Base-by-base conservation (phyloP, 2,329 filamentous ascomycete species). In the Colletotrichum zoysiae region DNA sequence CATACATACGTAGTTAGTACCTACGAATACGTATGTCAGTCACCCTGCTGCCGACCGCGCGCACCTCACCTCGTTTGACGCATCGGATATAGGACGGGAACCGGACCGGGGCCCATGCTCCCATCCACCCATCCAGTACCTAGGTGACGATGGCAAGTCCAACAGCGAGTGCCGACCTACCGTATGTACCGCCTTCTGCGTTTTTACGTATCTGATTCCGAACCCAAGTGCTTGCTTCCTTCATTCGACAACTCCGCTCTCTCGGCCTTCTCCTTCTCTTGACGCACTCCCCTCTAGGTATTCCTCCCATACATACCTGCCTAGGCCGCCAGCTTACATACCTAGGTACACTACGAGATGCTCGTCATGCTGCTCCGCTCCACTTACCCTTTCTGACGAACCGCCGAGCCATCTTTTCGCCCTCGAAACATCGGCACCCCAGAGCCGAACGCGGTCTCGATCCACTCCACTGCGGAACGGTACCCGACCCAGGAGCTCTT, bases 401-500 rank as follows among this genome's bases (percentile, higher is more conserved):
- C 68, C n/a, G 65, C 64, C 68, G 64, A 71, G 68, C 64, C 57
- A 67, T 57, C 57, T 71, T 11, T 50, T 35, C 66, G 65, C 53
- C 42, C 44, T 69, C 65, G 65, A 71, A 71, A 56, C 70, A 70
- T 69, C 48, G 65, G 70, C 46, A 50, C n/a, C 48, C 59, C 53
- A 60, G 46, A 61, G 65, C 70, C 70, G 70, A 72, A 60, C 65
- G 67, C 70, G 59, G 70, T 65, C 48, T 69, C 65, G 70, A 72
- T 72, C 70, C 65, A 65, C 70, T 70, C 70, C 65, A 72, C 65
- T 56, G 59, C 65, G 55, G 70, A 69, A 64, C 65, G 65, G 55
- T 65, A 58, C 53, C 60, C 65, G 53, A 67, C 55, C 23, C 42
- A 57, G 44, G n/a, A 58, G 26, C 33, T 59, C 59, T 63, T 58